A percentile compares a stretch with the other conserved stretches of the same genome.
phyloP scores from a whole-genome alignment of 495 filamentous ascomycete species.

The Talaromyces borbonicus region DNA sequence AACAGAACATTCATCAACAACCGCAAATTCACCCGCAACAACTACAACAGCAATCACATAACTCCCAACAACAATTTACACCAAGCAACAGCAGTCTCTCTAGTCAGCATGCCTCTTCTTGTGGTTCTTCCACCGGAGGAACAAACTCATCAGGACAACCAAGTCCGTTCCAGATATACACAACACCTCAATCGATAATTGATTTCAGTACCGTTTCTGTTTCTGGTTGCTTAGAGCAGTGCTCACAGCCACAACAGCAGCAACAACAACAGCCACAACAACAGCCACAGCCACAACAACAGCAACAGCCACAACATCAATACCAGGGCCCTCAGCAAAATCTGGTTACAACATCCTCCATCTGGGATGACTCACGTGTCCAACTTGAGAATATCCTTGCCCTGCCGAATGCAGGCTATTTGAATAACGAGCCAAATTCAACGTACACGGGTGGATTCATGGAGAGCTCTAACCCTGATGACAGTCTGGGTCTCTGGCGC shows the following conservation, averaged over 20 bases:
- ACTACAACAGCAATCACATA: too few relatives aligned
- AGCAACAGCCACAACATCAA: background rate
- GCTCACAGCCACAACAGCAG: background rate
- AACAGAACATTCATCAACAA: too few relatives aligned
- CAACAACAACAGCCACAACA: background rate
- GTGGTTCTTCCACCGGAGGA: background rate
- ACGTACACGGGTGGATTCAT: slow-evolving; percentile 11
- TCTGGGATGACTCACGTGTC: slow-evolving; percentile 11
- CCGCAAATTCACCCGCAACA: too few relatives aligned
- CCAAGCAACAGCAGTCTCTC: background rate
- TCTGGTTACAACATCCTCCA: background rate
- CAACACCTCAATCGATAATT: slow-evolving; percentile 17
- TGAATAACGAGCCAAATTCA: slow-evolving; percentile 14
- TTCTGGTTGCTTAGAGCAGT: background rate
- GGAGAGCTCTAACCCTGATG: background rate
- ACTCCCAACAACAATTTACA: slow-evolving; percentile 1
- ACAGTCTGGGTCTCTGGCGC: slow-evolving; percentile 16
- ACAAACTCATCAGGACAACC: slow-evolving; percentile 1
- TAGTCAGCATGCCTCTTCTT: background rate
- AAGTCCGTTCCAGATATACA: slow-evolving; percentile 16
- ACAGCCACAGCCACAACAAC: background rate
- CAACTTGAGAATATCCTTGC: slow-evolving; percentile 10
- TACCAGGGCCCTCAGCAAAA: background rate
- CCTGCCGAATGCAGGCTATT: slow-evolving; percentile 11
- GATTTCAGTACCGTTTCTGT: background rate